These are phyloP conservation scores for Sporothrix curviconia DNA, from an alignment of 2,329 filamentous ascomycete genomes.

Conservation along the genomic window DNA sequence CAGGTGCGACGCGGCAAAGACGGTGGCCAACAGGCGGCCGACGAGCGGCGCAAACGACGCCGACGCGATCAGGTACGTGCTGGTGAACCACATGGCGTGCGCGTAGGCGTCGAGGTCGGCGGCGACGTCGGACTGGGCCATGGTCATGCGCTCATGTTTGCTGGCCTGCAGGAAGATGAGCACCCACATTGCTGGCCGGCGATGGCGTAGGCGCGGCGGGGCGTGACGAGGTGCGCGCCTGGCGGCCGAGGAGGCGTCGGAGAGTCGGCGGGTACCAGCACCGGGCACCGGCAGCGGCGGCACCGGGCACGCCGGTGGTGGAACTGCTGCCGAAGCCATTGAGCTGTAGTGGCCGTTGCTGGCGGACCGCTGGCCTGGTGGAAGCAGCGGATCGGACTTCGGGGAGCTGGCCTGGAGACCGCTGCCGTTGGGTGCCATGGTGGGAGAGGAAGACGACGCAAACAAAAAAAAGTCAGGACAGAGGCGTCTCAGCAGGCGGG, in stretches of 20 bases:
- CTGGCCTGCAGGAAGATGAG: constrained; percentile 56
- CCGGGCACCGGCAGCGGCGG: not conserved
- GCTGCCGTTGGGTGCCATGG: not conserved
- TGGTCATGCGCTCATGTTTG: constrained; percentile 77
- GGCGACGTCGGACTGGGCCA: constrained; percentile 71
- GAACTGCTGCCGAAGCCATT: not conserved
- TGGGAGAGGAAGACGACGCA: not conserved
- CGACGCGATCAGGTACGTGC: constrained; percentile 60
- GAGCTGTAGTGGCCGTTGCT: not conserved
- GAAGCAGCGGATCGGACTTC: constrained; percentile 2
- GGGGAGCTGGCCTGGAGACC: not conserved
- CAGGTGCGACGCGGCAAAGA: constrained; percentile 64
- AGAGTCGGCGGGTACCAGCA: not conserved
- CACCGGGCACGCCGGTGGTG: not conserved
- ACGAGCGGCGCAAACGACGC: constrained; percentile 61
- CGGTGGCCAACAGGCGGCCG: constrained; percentile 64
- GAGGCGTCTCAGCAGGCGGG: not conserved
- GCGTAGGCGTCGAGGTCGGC: constrained; percentile 68
- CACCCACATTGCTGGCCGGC: constrained; percentile 37
- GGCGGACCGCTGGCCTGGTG: not conserved
- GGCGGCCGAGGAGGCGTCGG: not conserved
- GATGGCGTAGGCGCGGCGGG: constrained; percentile 38
- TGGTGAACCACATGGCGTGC: constrained; percentile 73
- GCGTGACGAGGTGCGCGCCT: constrained; percentile 13
- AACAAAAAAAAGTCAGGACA: not conserved